Conservation (phyloP, 805 yeast genomes). For the Lachancea meyersii region DNA sequence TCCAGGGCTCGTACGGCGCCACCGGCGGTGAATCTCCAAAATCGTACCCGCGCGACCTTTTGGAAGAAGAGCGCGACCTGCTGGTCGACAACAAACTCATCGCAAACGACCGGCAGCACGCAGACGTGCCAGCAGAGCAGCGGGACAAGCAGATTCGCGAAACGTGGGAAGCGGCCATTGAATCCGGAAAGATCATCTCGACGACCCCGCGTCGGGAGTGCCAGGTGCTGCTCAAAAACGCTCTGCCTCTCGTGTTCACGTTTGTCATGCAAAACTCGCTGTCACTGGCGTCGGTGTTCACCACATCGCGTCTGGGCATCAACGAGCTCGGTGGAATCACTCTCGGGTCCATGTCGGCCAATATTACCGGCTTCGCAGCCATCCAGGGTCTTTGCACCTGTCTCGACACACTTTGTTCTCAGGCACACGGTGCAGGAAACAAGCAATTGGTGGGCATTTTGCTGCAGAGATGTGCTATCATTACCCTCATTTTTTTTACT, state of each 20-base stretch:
- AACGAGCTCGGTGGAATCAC: conserved; percentile 71
- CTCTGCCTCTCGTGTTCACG: conserved; percentile 60
- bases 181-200: conserved; percentile 25
- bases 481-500: conserved; percentile 47
- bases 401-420: conserved; percentile 71
- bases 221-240: conserved; percentile 37
- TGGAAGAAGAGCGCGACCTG: conserved; percentile 31
- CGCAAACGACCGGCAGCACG: conserved; percentile 1
- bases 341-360: conserved; percentile 70
- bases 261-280: conserved; percentile 66
- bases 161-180: conserved; percentile 30
- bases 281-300: conserved; percentile 70
- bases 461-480: conserved; percentile 58
- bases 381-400: conserved; percentile 77
- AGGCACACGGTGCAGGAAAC: conserved; percentile 67
- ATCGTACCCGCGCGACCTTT: conserved; percentile 18
- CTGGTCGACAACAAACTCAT: conserved; percentile 28
- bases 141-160: conserved; percentile 18
- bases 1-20: conserved; percentile 1
- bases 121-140: conserved; percentile 3
- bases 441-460: conserved; percentile 61
- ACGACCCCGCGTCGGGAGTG: conserved; percentile 39
- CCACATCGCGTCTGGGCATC: conserved; percentile 68
- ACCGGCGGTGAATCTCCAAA: conserved; percentile 5
- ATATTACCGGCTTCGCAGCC: conserved; percentile 66